Conservation (phyloP, 2,329 filamentous ascomycete genomes). For the Bipolaris zeicola region DNA sequence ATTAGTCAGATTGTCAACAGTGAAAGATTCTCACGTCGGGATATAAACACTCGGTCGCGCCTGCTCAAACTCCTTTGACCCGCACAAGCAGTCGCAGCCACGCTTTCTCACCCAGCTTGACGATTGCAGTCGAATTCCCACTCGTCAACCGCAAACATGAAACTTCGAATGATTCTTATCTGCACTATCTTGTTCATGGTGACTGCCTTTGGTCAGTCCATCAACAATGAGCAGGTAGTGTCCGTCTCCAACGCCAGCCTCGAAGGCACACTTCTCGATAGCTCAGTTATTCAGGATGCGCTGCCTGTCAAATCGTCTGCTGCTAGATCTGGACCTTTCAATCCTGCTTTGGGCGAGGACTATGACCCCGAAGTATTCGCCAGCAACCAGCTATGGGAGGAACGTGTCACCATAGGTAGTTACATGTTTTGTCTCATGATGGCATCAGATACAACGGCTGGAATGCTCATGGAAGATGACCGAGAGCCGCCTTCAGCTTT, state of each 20-base stretch:
- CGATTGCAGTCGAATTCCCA: background rate
- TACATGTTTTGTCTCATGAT: conserved; percentile 24
- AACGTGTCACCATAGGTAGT: conserved; percentile 17
- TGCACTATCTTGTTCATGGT: background rate
- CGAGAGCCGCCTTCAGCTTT: conserved; percentile 22
- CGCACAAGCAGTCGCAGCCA: background rate
- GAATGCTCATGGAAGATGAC: conserved; percentile 12
- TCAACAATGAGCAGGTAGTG: background rate
- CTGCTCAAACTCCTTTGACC: background rate
- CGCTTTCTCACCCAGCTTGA: background rate
- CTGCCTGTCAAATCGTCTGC: no score
- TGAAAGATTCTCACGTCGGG: no score
- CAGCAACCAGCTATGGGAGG: conserved; percentile 16
- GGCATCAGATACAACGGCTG: conserved; percentile 23
- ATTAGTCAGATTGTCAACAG: no score
- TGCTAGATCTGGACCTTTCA: background rate
- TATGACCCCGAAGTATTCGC: conserved; percentile 13
- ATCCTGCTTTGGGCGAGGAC: background rate
- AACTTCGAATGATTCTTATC: background rate
- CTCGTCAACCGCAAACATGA: background rate
- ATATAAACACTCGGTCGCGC: background rate
- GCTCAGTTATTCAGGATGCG: background rate
- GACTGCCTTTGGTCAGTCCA: background rate
- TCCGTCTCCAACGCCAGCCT: background rate
- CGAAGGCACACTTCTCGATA: background rate